phyloP scores from a whole-genome alignment of 2,329 filamentous ascomycete species.

The Xylaria sp. region DNA sequence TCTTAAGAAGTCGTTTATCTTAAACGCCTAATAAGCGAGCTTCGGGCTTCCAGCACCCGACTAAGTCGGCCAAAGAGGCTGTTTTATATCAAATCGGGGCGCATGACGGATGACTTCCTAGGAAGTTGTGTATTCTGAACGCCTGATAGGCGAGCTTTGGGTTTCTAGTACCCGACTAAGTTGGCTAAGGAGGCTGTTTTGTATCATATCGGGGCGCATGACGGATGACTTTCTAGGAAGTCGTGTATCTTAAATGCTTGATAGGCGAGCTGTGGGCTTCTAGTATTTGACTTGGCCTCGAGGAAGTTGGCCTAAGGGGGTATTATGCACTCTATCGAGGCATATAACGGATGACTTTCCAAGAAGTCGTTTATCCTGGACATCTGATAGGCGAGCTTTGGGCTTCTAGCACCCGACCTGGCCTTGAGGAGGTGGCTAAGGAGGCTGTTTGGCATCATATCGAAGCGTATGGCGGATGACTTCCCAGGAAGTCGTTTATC shows the following conservation, averaged over 20 bases:
- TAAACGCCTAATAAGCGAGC: background rate
- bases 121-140: constrained; percentile 4
- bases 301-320: constrained; percentile 5
- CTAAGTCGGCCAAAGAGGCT: constrained; percentile 5
- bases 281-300: constrained; percentile 15
- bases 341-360: constrained; percentile 2
- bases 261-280: constrained; percentile 1
- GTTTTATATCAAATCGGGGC: constrained; percentile 3
- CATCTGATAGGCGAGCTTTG: background rate
- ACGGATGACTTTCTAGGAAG: constrained; percentile 6
- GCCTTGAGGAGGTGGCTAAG: no score
- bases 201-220: constrained; percentile 1
- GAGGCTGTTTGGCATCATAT: no score
- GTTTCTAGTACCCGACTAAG: constrained; percentile 9
- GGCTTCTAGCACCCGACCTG: no score
- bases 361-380: constrained; percentile 7
- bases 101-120: constrained; percentile 5
- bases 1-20: constrained; percentile 8
- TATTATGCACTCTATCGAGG: constrained; percentile 8
- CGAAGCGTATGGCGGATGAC: no score
- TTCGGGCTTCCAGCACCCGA: constrained; percentile 6
- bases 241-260: constrained; percentile 1
- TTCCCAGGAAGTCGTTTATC: no score
- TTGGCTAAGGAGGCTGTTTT: constrained; percentile 3
- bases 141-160: background rate